A percentile compares a stretch with the other conserved stretches of the same genome.
Conservation (phyloP, 106 monocot species). For the Phalaenopsis equestris region DNA sequence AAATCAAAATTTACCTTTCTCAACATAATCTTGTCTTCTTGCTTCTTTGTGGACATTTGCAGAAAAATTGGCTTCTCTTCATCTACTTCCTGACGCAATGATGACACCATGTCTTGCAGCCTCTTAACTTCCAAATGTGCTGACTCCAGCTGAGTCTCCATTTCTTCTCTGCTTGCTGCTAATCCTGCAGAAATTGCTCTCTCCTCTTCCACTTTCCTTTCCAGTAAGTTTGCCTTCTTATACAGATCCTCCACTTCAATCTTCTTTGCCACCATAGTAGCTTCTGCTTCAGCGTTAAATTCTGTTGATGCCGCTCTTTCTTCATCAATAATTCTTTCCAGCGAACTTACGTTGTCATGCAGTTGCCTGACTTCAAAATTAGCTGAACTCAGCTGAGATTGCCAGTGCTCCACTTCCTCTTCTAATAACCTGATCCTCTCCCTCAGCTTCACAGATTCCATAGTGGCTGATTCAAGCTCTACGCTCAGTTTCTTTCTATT, state of each 20-base stretch:
- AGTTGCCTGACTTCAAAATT: constrained; percentile 16
- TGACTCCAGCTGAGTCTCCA: constrained; percentile 43
- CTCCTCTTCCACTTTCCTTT: constrained; percentile 9
- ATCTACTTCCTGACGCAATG: constrained; percentile 14
- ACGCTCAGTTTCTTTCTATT: neutral
- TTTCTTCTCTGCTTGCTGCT: constrained; percentile 5
- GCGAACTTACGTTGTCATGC: constrained; percentile 17
- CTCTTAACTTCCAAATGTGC: constrained; percentile 18
- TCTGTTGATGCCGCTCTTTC: constrained; percentile 19
- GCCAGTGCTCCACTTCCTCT: neutral
- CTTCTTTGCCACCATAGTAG: neutral
- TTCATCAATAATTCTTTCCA: constrained; percentile 20
- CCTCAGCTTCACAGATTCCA: neutral
- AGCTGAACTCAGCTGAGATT: constrained; percentile 27
- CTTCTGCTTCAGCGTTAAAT: constrained; percentile 6
- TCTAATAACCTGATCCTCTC: neutral
- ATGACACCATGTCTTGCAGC: constrained; percentile 20
- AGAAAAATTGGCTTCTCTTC: constrained; percentile 15
- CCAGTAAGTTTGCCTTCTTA: constrained; percentile 4
- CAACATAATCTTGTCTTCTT: constrained; percentile 23
- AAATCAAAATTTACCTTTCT: constrained; percentile 29
- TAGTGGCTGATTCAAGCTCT: neutral
- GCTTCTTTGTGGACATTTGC: constrained; percentile 22
- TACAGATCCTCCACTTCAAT: neutral
- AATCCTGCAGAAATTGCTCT: constrained; percentile 7